A percentile compares a stretch with the other conserved stretches of the same genome.
Evolutionary conservation across 306 rosid species (phyloP).

Genomic region (cucumber (Cucumis sativus)): Cucumber_9930_V3 NC_026659.2:1804501-1805000

Average conservation of each 20-base stretch:
- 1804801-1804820: constrained; percentile 42
- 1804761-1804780: not conserved
- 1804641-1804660: not conserved
- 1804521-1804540: constrained; percentile 54
- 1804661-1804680: not conserved
- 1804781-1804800: constrained; percentile 59
- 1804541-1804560: not conserved
- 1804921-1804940: not conserved
- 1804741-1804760: not conserved
- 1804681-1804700: not conserved
- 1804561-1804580: not conserved
- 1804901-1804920: not conserved
- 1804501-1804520: constrained; percentile 74
- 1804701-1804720: not conserved
- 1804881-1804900: not conserved
- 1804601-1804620: not conserved
- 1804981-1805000: not conserved
- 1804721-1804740: not conserved
- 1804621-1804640: not conserved
- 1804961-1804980: not conserved
- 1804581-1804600: not conserved
- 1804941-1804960: not conserved
- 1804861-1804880: constrained; percentile 73
- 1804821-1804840: constrained; percentile 40
- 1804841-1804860: constrained; percentile 88